Evolutionary conservation across 2,329 filamentous ascomycete genomes (phyloP), one percentile per base, ranked within the genome.

Genomic region (Dactylellina leptospora): DNA sequence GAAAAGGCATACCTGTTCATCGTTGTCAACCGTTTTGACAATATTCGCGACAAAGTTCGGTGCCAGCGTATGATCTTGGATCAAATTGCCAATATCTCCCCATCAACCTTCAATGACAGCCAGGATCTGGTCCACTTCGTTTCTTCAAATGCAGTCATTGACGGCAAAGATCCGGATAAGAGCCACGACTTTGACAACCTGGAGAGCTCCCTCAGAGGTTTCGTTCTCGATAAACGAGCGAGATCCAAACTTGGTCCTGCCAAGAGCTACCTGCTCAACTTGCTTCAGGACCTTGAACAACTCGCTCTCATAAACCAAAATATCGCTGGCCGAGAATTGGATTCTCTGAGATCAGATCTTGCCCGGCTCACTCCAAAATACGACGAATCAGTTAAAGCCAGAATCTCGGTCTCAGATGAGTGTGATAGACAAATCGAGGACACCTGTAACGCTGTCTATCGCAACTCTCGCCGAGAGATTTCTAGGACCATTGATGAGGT

Each of bases 1-100:
- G 95, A 99, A 78, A 99, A 99, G 81, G 93, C 95, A 0, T 99
- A 99, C 78, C 93, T 99, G 74, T 99, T 99, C 80, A 96, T 99
- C 80, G 95, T 99, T 11, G 95, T 99, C 75, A 99, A 99, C 79
- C 93, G 93, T 16, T 99, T 92, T 77, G 95, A 99, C 80, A 90
- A 90, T 73, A 97, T 99, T 77, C 86, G 90, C 74, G 93, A 97
- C 80, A 95, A 97, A 82, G 85, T 91, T 70, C 85, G 93, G 69
- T 97, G 93, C 79, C 87, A 96, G 79, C 92, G 95, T 78, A 90
- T 92, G 86, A 95, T 99, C 53, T 80, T 99, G 69, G 92, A 97
- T 76, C 93, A 97, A 80, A 88, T 99, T 13, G 84, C 86, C 51
- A 87, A 87, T 23, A 84, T 99, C n/a, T 97, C 93, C 78, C 95